Conservation (phyloP, 257 asterid genomes). For the Sherardia arvensis region DNA sequence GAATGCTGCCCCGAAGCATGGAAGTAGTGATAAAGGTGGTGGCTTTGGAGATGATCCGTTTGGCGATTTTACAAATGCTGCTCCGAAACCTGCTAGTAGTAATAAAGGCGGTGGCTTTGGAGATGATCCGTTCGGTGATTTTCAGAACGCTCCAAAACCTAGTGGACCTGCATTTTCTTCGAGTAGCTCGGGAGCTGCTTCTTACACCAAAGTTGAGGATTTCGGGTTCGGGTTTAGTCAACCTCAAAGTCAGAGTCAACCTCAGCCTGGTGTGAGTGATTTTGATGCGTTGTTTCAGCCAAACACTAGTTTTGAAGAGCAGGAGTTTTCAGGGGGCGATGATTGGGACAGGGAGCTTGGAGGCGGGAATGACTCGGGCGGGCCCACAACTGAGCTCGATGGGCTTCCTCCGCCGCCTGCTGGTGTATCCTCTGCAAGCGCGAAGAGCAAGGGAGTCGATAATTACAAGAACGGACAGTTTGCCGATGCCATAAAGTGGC, state of each 20-base stretch:
- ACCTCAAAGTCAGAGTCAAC: too few species aligned
- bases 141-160: constrained; percentile 44
- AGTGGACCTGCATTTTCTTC: constrained; percentile 32
- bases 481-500: constrained; percentile 95
- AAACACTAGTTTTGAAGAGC: constrained; percentile 16
- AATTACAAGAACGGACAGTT: constrained; percentile 86
- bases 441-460: constrained; percentile 53
- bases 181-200: constrained; percentile 4
- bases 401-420: constrained; percentile 92
- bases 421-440: constrained; percentile 63
- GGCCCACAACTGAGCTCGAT: constrained; percentile 67
- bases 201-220: constrained; percentile 22
- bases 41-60: constrained; percentile 38
- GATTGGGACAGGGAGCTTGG: constrained; percentile 60
- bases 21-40: constrained; percentile 19
- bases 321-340: constrained; percentile 41
- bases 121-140: constrained; percentile 46
- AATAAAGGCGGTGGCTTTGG: constrained; percentile 20
- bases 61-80: constrained; percentile 51
- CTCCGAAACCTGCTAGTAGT: constrained; percentile 33
- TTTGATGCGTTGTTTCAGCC: constrained; percentile 49
- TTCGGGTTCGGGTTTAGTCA: constrained; percentile 24
- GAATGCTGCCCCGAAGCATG: constrained; percentile 37
- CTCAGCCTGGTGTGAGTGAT: constrained; percentile 35
- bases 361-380: constrained; percentile 40